Conservation (phyloP, 78 protist species). For the Dictyostelium firmibasis region DNA sequence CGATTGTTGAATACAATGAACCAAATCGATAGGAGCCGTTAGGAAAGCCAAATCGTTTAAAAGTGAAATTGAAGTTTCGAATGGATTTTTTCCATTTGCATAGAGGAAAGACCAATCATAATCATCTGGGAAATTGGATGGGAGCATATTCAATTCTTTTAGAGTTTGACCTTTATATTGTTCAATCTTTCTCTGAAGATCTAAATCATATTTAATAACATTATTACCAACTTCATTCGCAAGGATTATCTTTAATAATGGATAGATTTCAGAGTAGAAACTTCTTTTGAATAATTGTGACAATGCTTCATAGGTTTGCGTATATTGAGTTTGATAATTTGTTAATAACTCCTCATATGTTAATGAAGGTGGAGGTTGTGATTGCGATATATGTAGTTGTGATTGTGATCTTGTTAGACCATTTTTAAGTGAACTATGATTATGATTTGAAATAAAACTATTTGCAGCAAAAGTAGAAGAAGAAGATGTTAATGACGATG, state of each 20-base stretch:
- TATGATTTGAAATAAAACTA: neutral
- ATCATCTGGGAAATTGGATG: slow-evolving; percentile 49
- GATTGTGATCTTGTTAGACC: neutral
- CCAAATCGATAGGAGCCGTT: slow-evolving; percentile 38
- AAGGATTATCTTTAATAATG: slow-evolving; percentile 20
- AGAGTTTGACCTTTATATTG: neutral
- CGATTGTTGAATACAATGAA: slow-evolving; percentile 44
- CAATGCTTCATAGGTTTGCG: neutral
- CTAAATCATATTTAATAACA: neutral
- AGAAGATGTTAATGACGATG: neutral
- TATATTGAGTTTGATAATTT: neutral
- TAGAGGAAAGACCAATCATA: neutral
- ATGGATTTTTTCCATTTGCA: neutral
- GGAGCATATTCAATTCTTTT: slow-evolving; percentile 15
- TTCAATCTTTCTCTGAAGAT: neutral
- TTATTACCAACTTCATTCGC: neutral
- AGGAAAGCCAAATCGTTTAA: slow-evolving; percentile 17
- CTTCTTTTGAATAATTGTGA: slow-evolving; percentile 25
- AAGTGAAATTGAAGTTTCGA: slow-evolving; percentile 20
- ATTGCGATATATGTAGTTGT: neutral
- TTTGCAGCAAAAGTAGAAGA: neutral
- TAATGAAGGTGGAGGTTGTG: neutral
- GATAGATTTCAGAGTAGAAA: slow-evolving; percentile 27
- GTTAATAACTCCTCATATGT: neutral
- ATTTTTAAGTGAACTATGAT: neutral